Evolutionary conservation across 805 yeast species (phyloP).

Genomic region (Lipomyces yamanashiensis): DNA sequence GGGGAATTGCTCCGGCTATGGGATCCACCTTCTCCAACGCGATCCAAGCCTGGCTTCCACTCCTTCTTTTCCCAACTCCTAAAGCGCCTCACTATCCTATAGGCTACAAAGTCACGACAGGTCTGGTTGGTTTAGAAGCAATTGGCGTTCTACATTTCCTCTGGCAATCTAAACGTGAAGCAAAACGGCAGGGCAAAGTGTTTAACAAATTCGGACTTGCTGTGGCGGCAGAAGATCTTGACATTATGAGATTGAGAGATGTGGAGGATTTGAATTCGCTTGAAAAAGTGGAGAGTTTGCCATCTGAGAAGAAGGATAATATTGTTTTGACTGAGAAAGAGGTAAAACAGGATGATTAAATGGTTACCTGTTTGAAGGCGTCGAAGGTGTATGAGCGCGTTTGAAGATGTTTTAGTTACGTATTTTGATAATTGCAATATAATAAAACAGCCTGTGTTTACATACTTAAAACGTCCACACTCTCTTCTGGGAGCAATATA

Average conservation of each 20-base stretch:
- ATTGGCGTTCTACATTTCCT: constrained; percentile 16
- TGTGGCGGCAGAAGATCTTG: constrained; percentile 7
- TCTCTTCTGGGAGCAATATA: no score
- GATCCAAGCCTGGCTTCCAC: constrained; percentile 48
- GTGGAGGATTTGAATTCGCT: neutral
- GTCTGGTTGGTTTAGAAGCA: constrained; percentile 12
- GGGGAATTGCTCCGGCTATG: constrained; percentile 42
- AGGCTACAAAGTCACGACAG: constrained; percentile 30
- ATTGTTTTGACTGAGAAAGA: constrained; percentile 3
- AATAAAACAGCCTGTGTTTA: no score
- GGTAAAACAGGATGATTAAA: neutral
- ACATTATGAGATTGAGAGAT: neutral
- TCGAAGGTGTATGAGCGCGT: no score
- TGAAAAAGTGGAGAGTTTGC: neutral
- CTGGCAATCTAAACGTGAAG: constrained; percentile 19
- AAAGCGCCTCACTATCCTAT: constrained; percentile 45
- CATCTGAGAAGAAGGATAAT: neutral
- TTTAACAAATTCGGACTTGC: constrained; percentile 24
- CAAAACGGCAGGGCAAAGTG: constrained; percentile 2
- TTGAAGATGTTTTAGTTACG: no score
- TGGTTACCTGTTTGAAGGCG: no score
- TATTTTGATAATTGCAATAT: no score
- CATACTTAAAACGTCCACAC: no score
- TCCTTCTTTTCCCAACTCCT: constrained; percentile 45
- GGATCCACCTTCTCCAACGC: constrained; percentile 45